Conservation (phyloP, 164 flowering plant species). For the Piper betle region DNA sequence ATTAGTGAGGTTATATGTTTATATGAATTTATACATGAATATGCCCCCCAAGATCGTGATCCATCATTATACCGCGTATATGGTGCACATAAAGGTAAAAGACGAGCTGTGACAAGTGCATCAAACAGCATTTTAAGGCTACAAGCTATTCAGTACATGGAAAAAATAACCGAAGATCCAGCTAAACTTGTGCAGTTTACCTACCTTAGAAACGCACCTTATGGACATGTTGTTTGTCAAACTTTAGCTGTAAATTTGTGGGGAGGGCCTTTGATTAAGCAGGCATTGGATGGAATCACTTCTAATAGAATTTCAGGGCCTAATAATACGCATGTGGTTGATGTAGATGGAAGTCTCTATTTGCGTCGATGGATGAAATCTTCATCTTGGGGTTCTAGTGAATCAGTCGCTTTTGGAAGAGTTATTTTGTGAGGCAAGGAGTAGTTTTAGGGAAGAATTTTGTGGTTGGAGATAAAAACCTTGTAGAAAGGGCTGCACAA, state of each 20-base stretch:
- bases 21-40: conserved; percentile 58
- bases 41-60: conserved; percentile 69
- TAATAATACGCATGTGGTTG: conserved; percentile 39
- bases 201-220: conserved; percentile 58
- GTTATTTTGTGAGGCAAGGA: conserved; percentile 36
- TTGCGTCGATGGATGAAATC: conserved; percentile 79
- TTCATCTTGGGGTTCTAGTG: conserved; percentile 65
- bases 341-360: conserved; percentile 90
- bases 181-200: conserved; percentile 74
- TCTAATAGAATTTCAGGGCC: conserved; percentile 16
- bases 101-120: conserved; percentile 44
- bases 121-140: conserved; percentile 61
- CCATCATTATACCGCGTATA: conserved; percentile 41
- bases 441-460: conserved; percentile 62
- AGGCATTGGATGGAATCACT: conserved; percentile 13
- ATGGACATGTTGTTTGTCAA: conserved; percentile 70
- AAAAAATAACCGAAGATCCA: conserved; percentile 73
- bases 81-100: conserved; percentile 71
- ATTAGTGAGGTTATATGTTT: conserved; percentile 67
- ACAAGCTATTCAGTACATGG: conserved; percentile 73
- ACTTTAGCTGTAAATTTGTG: conserved; percentile 77
- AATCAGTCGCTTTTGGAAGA: conserved; percentile 68
- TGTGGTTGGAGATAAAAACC: conserved; percentile 53
- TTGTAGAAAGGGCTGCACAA: conserved; percentile 58
- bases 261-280: conserved; percentile 68